phyloP scores from a whole-genome alignment of 768 basidiomycete species.

The Leccinum aurantiacum region DNA sequence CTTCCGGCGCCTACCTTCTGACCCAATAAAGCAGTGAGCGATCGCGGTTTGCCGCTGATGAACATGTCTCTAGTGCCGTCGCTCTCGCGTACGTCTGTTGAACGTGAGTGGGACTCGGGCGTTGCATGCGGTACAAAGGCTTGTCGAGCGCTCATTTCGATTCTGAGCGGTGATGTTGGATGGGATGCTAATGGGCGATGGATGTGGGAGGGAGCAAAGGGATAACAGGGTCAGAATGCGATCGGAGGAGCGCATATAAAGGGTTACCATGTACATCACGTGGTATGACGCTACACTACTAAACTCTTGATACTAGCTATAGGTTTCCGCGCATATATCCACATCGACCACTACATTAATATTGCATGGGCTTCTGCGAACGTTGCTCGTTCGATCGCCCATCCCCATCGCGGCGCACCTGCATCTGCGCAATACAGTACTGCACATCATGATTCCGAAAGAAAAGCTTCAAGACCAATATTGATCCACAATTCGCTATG shows the following conservation, averaged over 20 bases:
- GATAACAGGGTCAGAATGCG: not conserved
- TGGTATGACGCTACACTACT: constrained; percentile 5
- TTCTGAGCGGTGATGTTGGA: not conserved
- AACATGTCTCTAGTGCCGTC: constrained; percentile 10
- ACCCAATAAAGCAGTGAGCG: constrained; percentile 24
- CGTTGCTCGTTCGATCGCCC: too few relatives aligned
- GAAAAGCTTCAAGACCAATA: too few relatives aligned
- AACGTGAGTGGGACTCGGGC: constrained; percentile 10
- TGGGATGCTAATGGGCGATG: not conserved
- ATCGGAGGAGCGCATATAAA: constrained; percentile 7
- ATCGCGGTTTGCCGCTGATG: constrained; percentile 18
- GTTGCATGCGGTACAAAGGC: constrained; percentile 24
- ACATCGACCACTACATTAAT: too few relatives aligned
- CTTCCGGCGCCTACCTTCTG: constrained; percentile 14
- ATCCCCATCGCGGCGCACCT: too few relatives aligned
- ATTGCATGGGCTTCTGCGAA: too few relatives aligned
- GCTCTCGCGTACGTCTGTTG: not conserved
- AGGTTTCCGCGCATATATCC: too few relatives aligned
- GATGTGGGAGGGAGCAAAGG: not conserved
- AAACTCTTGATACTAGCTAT: too few relatives aligned
- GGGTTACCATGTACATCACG: constrained; percentile 6
- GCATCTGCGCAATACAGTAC: too few relatives aligned
- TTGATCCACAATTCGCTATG: too few relatives aligned
- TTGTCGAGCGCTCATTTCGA: constrained; percentile 28
- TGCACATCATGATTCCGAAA: too few relatives aligned